A percentile compares a stretch with the other conserved stretches of the same genome.
phyloP scores from a whole-genome alignment of 2,329 filamentous ascomycete genomes.

The Paecilomyces variotii region DNA sequence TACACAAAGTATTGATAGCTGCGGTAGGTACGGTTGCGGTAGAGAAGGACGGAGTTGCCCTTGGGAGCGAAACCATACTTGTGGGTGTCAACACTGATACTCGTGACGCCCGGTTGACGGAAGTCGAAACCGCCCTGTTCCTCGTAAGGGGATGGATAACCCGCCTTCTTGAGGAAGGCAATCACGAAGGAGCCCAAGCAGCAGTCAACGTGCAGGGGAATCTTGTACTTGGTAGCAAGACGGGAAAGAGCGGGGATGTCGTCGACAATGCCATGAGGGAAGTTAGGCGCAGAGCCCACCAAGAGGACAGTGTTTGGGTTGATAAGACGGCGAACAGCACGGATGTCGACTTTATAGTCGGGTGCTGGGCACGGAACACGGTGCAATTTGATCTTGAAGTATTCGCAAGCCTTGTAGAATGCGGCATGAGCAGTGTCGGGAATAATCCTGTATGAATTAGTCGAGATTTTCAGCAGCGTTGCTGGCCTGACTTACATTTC shows the following conservation, averaged over 20 bases:
- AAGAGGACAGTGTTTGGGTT: constrained; percentile 91
- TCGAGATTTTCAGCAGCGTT: neutral
- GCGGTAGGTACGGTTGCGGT: constrained; percentile 70
- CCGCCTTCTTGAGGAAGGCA: constrained; percentile 85
- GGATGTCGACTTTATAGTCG: constrained; percentile 72
- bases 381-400: constrained; percentile 95
- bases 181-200: constrained; percentile 94
- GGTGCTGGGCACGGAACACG: constrained; percentile 81
- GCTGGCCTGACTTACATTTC: constrained; percentile 63
- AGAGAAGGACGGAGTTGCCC: constrained; percentile 88
- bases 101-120: constrained; percentile 84
- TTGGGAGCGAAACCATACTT: constrained; percentile 99
- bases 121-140: constrained; percentile 87
- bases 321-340: constrained; percentile 71
- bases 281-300: constrained; percentile 93
- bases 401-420: constrained; percentile 88
- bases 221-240: constrained; percentile 67
- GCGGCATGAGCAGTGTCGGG: constrained; percentile 92
- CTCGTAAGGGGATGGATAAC: constrained; percentile 54
- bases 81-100: constrained; percentile 94
- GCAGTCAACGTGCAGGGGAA: constrained; percentile 94
- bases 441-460: constrained; percentile 59
- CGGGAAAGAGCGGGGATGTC: constrained; percentile 80
- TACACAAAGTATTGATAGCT: constrained; percentile 95
- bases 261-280: constrained; percentile 96